Percentiles rank a stretch among this genome's conserved stretches.
Conservation (phyloP, 495 filamentous ascomycete species). For the Symbiotaphrina buchneri region DNA sequence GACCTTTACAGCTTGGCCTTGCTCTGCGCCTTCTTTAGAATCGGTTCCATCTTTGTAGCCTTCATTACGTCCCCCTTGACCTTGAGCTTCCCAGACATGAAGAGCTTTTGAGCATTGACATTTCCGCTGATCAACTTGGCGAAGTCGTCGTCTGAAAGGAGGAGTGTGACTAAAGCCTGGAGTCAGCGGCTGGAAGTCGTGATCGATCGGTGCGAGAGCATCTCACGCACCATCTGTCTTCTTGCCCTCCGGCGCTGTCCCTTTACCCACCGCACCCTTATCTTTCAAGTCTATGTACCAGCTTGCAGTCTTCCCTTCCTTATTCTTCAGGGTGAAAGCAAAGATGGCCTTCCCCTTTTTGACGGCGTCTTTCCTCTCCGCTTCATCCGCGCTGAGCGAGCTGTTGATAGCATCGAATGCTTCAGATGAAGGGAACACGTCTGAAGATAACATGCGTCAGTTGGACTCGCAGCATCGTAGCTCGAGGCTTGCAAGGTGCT, state of each 20-base stretch:
- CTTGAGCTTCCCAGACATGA: conserved; percentile 95
- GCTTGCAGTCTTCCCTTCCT: conserved; percentile 46
- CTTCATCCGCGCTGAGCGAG: conserved; percentile 42
- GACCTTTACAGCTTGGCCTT: conserved; percentile 62
- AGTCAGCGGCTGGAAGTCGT: not conserved
- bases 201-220: not conserved
- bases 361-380: conserved; percentile 68
- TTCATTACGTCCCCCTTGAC: conserved; percentile 98
- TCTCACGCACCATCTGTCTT: conserved; percentile 57
- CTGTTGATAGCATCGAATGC: conserved; percentile 77
- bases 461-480: not conserved
- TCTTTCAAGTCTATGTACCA: conserved; percentile 96
- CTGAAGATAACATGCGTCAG: conserved; percentile 16
- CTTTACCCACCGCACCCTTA: conserved; percentile 62
- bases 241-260: conserved; percentile 34
- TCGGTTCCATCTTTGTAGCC: conserved; percentile 89
- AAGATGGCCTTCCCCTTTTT: conserved; percentile 75
- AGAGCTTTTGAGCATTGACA: conserved; percentile 82
- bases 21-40: conserved; percentile 72
- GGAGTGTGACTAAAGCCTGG: conserved; percentile 43
- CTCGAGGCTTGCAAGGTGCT: not conserved
- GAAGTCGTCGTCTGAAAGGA: conserved; percentile 74
- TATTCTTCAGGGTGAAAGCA: conserved; percentile 82
- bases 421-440: conserved; percentile 70
- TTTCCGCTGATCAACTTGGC: conserved; percentile 60